Evolutionary conservation across 179 eudicot species (phyloP), one percentile per base, ranked within the genome.

Genomic region (Silene vulgaris): DNA sequence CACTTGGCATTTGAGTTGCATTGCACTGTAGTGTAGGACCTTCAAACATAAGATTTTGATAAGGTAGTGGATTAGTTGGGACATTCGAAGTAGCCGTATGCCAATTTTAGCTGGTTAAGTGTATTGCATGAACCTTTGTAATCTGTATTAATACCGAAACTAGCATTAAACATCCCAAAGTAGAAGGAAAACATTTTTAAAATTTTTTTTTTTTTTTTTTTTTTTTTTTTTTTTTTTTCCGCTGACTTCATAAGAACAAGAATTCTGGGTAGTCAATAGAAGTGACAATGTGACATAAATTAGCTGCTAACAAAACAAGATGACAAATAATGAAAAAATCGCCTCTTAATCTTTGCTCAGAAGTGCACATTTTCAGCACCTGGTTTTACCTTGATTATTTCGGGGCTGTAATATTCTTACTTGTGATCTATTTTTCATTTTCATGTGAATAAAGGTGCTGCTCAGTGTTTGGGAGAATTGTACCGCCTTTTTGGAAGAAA

Each of bases 401-500:
- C 12, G 63, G 5, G 17, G 9, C 14, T 67, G 23, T 54, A n/a
- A 16, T 73, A 20, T 69, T 60, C 56, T 62, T 69, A 66, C 26
- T 57, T 40, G 32, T 79, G 67, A 63, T 71, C 61, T 74, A 81
- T 80, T 43, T 72, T 77, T 85, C 63, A 69, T 67, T 48, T 69
- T 28, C 26, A 64, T 71, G 69, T 56, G 64, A 30, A 40, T 71
- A 68, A 82, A 94, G 98, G 97, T 79, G 97, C 90, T 85, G 96
- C 92, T 54, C 96, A 92, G 85, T 94, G 98, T 82, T 80, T 92
- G 87, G 98, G 97, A 74, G 94, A 92, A 77, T 73, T 94, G 69
- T 94, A 94, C 84, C 94, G 84, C 79, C 79, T 82, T 72, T 92
- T 94, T 84, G 98, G 97, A 37, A 87, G 88, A 79, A 85, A 82